Percentiles rank a stretch among this genome's conserved stretches.
These are phyloP conservation scores for Magnaporthiopsis incrustans DNA, from an alignment of 2,329 filamentous ascomycete species.

Conservation along the genomic window DNA sequence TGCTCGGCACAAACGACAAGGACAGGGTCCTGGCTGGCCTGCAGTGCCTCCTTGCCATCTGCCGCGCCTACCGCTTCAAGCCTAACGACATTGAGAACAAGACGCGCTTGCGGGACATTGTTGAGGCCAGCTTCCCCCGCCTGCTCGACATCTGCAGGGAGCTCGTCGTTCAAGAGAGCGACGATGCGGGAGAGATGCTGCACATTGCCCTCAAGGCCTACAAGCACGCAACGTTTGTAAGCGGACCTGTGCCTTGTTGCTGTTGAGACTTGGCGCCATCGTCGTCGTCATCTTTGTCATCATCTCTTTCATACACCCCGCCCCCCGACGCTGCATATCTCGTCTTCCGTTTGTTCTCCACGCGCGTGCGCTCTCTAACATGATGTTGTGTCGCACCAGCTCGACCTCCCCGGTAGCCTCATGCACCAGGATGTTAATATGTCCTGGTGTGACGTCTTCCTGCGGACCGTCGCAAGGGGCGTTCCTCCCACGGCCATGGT, in stretches of 20 bases:
- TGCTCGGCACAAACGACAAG: slow-evolving; percentile 80
- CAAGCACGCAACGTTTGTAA: slow-evolving; percentile 94
- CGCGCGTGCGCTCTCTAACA: too few relatives aligned
- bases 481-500: slow-evolving; percentile 71
- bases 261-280: background rate
- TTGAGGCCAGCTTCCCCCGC: slow-evolving; percentile 83
- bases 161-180: slow-evolving; percentile 80
- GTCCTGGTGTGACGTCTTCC: slow-evolving; percentile 92
- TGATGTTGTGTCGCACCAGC: slow-evolving; percentile 36
- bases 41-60: slow-evolving; percentile 90
- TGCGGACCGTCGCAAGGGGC: slow-evolving; percentile 79
- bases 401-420: slow-evolving; percentile 74
- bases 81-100: slow-evolving; percentile 65
- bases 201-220: slow-evolving; percentile 92
- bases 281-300: background rate
- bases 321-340: too few relatives aligned
- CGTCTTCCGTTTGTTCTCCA: too few relatives aligned
- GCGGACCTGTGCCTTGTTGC: slow-evolving; percentile 22
- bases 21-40: slow-evolving; percentile 85
- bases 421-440: slow-evolving; percentile 78
- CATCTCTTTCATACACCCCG: background rate
- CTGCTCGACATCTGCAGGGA: slow-evolving; percentile 81
- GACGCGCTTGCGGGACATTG: slow-evolving; percentile 87
- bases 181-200: slow-evolving; percentile 95
- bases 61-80: slow-evolving; percentile 93